Base-by-base conservation (phyloP, 345 rosid genomes). In the Diplotaxis tenuifolia region DNA sequence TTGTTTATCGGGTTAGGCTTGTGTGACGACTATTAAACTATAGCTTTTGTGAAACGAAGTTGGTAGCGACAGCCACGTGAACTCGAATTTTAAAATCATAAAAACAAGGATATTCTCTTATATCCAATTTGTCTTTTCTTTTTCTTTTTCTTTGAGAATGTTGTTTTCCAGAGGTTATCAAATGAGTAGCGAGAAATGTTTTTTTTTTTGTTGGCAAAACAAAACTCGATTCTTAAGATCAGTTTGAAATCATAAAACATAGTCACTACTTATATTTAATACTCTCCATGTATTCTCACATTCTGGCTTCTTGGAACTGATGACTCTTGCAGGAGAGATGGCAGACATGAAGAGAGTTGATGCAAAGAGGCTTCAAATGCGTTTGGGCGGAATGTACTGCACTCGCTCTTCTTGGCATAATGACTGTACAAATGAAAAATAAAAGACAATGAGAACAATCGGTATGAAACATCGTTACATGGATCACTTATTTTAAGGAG, bases 311-410 rank as follows among this genome's bases (percentile, higher is more conserved):
- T 67, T 59, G 62, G 47, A 31, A 27, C 49, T 20, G 59, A 22
- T 31, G 50, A 29, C 12, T 19, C 7, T 19, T 38, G 70, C 23
- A 65, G 52, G 40, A 49, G 40, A 74, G 40, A 74, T 57, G 45
- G 15, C 40, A 36, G 29, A 65, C 32, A 53, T 21, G 67, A 21
- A 66, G 53, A 49, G 49, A 27, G 16, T 12, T 64, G 77, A 56
- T 27, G 25, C 25, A 15, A 62, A 20, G 38, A 10, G 53, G 73
- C 50, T 64, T 84, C 80, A 87, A 18, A 79, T 64, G 5, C 86
- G 88, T 80, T 90, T 88, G 0, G 93, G 98, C 4, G 92, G 89
- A 45, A 81, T 81, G 50, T 90, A 93, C 68, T 84, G 96, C 62
- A 87, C 90, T 1, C 82, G 79, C 62, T 68, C 90, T 22, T 93